Evolutionary conservation across 164 flowering plant genomes (phyloP).

Genomic region (Berberis thunbergii): DNA sequence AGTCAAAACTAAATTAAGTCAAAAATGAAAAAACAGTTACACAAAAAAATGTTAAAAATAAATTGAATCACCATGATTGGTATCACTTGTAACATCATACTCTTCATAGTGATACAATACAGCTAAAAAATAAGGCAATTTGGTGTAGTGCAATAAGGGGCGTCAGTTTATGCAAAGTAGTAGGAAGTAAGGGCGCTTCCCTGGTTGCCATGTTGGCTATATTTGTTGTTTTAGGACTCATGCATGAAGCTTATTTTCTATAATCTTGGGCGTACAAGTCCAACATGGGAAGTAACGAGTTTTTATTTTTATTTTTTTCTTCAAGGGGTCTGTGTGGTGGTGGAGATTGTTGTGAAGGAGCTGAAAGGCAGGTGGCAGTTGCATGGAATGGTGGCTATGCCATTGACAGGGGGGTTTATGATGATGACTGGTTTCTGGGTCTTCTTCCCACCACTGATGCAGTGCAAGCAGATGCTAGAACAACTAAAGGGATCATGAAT

Average conservation of each 20-base stretch:
- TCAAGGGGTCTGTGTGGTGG: conserved; percentile 15
- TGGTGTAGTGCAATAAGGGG: too few relatives aligned
- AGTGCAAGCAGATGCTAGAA: not conserved
- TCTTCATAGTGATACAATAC: too few relatives aligned
- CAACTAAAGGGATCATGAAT: too few relatives aligned
- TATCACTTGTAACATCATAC: too few relatives aligned
- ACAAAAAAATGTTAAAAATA: too few relatives aligned
- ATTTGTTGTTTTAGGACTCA: conserved; percentile 26
- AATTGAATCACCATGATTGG: too few relatives aligned
- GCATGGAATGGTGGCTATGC: conserved; percentile 4
- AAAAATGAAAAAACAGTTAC: too few relatives aligned
- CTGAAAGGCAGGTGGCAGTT: conserved; percentile 5
- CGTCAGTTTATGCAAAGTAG: not conserved
- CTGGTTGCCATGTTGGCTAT: conserved; percentile 15
- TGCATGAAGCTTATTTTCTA: conserved; percentile 38
- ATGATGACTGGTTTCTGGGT: conserved; percentile 2
- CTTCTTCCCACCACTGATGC: conserved; percentile 6
- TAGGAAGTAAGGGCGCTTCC: conserved; percentile 24
- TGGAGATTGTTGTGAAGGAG: conserved; percentile 13
- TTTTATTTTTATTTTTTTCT: conserved; percentile 7
- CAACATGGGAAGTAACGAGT: conserved; percentile 27
- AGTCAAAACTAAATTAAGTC: too few relatives aligned
- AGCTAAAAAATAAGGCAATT: too few relatives aligned
- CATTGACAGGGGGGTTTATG: conserved; percentile 13
- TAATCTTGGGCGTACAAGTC: conserved; percentile 14